phyloP scores from a whole-genome alignment of 2,329 filamentous ascomycete species.

The Hymenoscyphus linearis region DNA sequence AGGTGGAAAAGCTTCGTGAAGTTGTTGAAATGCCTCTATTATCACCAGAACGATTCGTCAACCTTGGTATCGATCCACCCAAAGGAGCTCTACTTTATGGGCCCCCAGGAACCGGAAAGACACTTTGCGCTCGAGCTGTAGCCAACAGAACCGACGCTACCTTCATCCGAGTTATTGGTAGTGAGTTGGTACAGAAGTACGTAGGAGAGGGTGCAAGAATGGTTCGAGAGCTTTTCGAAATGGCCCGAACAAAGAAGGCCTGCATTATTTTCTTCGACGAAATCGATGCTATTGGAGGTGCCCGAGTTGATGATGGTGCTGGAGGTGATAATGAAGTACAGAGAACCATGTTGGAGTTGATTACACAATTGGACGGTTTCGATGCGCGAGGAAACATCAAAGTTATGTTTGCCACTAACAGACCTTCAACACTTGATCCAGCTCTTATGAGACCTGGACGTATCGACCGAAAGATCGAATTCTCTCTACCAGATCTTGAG shows the following conservation, averaged over 20 bases:
- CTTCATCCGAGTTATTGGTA: constrained; percentile 97
- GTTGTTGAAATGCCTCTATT: constrained; percentile 98
- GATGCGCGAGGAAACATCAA: constrained; percentile 97
- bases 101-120: constrained; percentile 97
- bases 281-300: constrained; percentile 92
- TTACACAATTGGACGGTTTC: constrained; percentile 95
- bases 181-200: constrained; percentile 97
- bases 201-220: constrained; percentile 97
- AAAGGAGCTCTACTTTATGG: constrained; percentile 97
- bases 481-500: constrained; percentile 93
- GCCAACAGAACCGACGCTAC: constrained; percentile 97
- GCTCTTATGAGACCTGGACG: constrained; percentile 94
- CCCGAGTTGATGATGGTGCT: constrained; percentile 92
- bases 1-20: constrained; percentile 97
- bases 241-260: constrained; percentile 98
- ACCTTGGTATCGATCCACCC: constrained; percentile 96
- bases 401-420: constrained; percentile 98
- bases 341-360: constrained; percentile 95
- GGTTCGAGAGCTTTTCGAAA: constrained; percentile 98
- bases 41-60: constrained; percentile 95
- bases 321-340: constrained; percentile 98
- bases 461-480: constrained; percentile 99
- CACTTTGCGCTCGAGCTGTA: constrained; percentile 92
- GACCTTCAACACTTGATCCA: constrained; percentile 92
- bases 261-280: constrained; percentile 99